Evolutionary conservation across 495 filamentous ascomycete genomes (phyloP), one percentile per base, ranked within the genome.

Genomic region (Hypoxylon subgilvum): DNA sequence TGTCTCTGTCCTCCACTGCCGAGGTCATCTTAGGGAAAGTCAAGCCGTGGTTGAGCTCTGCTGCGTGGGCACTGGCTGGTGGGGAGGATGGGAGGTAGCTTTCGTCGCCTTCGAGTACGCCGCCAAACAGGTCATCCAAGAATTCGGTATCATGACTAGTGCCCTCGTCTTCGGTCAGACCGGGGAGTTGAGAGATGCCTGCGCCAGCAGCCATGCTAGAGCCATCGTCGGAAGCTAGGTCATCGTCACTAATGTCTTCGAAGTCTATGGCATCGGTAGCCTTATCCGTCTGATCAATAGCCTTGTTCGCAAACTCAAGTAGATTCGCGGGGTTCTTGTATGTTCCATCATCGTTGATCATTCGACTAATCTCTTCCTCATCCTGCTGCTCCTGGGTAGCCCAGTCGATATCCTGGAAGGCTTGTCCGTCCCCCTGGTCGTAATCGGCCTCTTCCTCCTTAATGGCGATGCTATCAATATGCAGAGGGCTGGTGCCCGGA

Each of bases 191-290:
- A 8, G 64, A 70, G 23, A 69, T 60, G 39, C 68, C 67, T 0
- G 64, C 71, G 13, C 68, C 70, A 21, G 74, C 77, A 35, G 73
- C 76, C 22, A 72, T 69, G 28, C 19, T 51, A 16, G 48, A 58
- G 12, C 50, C 73, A 27, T 68, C 66, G 35, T 73, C 72, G 40
- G 68, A 77, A 61, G 76, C 77, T 6, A 82, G 68, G 31, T 86
- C 86, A 51, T 80, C 80, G 49, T 88, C 86, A 42, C 76, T 78
- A 69, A 95, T 86, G 70, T 95, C 90, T 68, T 90, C 92, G 62
- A 85, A 99, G 72, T 99, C 94, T 53, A 73, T 61, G 40, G 76
- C 76, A 64, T 79, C 71, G 27, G 72, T 76, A 42, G 74, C 76
- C 44, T 72, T 50, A 18, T 46, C 9, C 10, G 65, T 59, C 31